phyloP scores from a whole-genome alignment of 495 filamentous ascomycete genomes.

The Alectoria sarmentosa region DNA sequence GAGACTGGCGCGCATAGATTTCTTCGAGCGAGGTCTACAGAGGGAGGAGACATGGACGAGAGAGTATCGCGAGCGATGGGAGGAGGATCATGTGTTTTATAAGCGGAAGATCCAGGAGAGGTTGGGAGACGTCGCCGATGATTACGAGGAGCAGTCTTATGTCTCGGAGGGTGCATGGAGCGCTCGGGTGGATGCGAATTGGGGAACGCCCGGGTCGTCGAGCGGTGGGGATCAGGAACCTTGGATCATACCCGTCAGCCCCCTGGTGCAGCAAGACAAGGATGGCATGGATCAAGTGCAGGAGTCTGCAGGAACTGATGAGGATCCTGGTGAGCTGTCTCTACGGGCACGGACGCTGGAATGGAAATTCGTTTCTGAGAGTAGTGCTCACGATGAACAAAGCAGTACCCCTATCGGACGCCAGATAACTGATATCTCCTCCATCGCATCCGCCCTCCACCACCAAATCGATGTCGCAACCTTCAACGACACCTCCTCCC shows the following conservation, averaged over 20 bases:
- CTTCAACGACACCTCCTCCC: background rate
- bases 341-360: background rate
- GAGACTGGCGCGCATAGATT: background rate
- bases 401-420: too few species aligned
- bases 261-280: too few species aligned
- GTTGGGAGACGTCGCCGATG: background rate
- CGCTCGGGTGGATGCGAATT: too few species aligned
- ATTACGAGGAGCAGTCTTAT: background rate
- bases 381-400: background rate
- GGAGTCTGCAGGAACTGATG: background rate
- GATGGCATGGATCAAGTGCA: too few species aligned
- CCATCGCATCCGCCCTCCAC: background rate
- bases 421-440: accelerated
- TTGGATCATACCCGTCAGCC: too few species aligned
- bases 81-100: background rate
- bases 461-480: too few species aligned
- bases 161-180: background rate
- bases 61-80: background rate
- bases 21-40: background rate
- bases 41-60: background rate
- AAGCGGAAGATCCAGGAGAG: background rate
- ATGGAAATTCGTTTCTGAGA: background rate
- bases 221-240: too few species aligned
- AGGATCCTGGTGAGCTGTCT: background rate
- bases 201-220: too few species aligned